Base-by-base conservation (phyloP, 31 red algal genomes). In the Asparagopsis taxiformis region DNA sequence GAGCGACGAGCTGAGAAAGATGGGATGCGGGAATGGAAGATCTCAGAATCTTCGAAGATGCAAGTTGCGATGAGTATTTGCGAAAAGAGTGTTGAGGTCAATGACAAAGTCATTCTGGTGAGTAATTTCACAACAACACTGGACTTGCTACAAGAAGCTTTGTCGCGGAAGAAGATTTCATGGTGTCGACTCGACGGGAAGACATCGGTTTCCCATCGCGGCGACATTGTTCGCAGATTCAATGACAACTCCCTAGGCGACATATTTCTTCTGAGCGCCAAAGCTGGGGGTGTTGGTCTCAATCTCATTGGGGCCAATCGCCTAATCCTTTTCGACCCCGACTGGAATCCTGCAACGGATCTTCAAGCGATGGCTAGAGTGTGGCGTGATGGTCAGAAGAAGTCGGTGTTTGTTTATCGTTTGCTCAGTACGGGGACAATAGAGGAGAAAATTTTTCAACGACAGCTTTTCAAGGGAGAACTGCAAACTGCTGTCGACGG, bases 311-410 rank as follows among this genome's bases (percentile, higher is more conserved):
- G 90, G 11, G 96, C 96, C 31, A 85, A 91, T 90, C 88, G 82
- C 29, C 72, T 94, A 3, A 99, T 99, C 58, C 62, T 99, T 39
- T 94, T 94, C 49, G 96, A 99, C 65, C 89, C 96, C 10, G 91
- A 94, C 41, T 99, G 96, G 96, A 99, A 99, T 72, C 96, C 96
- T 55, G 76, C 88, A 32, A 94, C 84, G 24, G 96, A 99, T 60
- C 57, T 92, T 24, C 96, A 99, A 56, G 91, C 96, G 20, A 88
- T 92, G 81, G 91, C 79, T 43, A 74, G 96, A 13, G 81, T 88
- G 16, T 91, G 85, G 78, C 90, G 96, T 13, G 85, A 89, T 72
- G 96, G 96, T 52, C 96, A 99, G 59, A 99, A 77, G 57, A 83
- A 79, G 58, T 65, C 64, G 3, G 96, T 99, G 0, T 82, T 79